phyloP scores from a whole-genome alignment of 768 basidiomycete species.

The Trametes gibbosa region DNA sequence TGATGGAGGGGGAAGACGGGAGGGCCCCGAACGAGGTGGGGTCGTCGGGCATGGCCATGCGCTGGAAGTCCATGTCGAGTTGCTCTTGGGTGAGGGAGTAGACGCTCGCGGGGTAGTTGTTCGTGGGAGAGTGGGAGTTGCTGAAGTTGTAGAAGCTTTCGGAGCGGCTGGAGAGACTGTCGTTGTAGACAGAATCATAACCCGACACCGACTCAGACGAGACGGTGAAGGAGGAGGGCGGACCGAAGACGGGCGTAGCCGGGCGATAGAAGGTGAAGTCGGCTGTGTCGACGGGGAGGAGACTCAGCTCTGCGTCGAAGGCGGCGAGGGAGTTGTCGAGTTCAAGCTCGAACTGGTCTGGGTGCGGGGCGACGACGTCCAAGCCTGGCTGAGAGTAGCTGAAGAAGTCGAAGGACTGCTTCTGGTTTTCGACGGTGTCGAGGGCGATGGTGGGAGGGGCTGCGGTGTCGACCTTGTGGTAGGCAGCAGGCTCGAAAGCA shows the following conservation, averaged over 20 bases:
- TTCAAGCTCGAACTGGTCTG: slow-evolving; percentile 82
- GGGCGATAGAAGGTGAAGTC: slow-evolving; percentile 59
- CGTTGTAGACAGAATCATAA: slow-evolving; percentile 52
- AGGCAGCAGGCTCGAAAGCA: slow-evolving; percentile 17
- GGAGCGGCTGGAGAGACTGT: slow-evolving; percentile 58
- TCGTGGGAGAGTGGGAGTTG: slow-evolving; percentile 47
- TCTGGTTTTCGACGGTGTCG: slow-evolving; percentile 54
- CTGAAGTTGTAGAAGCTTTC: slow-evolving; percentile 63
- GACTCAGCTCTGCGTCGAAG: slow-evolving; percentile 55
- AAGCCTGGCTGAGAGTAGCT: slow-evolving; percentile 65
- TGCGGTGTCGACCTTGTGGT: slow-evolving; percentile 19
- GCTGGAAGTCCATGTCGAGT: slow-evolving; percentile 69
- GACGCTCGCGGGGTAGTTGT: slow-evolving; percentile 46
- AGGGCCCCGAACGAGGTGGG: slow-evolving; percentile 52
- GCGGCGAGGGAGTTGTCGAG: slow-evolving; percentile 69
- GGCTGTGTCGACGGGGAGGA: slow-evolving; percentile 58
- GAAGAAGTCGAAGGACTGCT: slow-evolving; percentile 38
- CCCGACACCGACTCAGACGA: slow-evolving; percentile 62
- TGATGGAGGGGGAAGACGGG: slow-evolving; percentile 38
- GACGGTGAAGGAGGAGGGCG: slow-evolving; percentile 75
- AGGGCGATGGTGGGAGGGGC: slow-evolving; percentile 20
- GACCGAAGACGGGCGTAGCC: slow-evolving; percentile 62
- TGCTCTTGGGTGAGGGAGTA: slow-evolving; percentile 37
- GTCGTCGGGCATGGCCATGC: slow-evolving; percentile 40
- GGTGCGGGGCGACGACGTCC: slow-evolving; percentile 74